Base-by-base conservation (phyloP, 148 eudicot species). In the Oxyria digyna region DNA sequence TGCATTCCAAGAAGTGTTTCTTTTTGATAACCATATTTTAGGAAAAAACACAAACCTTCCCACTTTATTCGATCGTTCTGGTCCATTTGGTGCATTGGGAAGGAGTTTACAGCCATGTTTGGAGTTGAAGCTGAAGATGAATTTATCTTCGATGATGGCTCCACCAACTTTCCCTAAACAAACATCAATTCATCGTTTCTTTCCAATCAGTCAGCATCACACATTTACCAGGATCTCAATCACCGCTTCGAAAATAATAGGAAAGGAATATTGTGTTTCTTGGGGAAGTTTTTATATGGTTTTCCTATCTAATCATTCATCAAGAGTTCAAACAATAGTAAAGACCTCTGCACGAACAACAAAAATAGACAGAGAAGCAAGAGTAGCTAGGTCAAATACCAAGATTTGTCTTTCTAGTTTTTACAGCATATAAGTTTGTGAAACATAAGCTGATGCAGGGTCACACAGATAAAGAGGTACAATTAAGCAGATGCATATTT, bases 81-180 rank as follows among this genome's bases (percentile, higher is more conserved):
- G 71, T 81, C 85, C 70, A 70, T 72, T 42, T 83, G 87, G 78
- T 83, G 79, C 72, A 70, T 76, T 46, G 76, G 75, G 50, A 77
- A 68, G 67, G 97, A 74, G 82, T 80, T 78, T 62, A 86, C 73
- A 77, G 80, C 78, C 72, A 83, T 33, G 62, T 69, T 78, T 29
- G 76, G 74, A 18, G 85, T 76, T 75, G 86, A 73, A 74, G 77
- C 59, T 38, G 85, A 83, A 26, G 85, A 78, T 38, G 80, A 70
- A 81, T 49, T 81, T 40, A 69, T 71, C 75, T 83, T 91, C 18
- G 80, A 83, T 54, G 85, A 76, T 66, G 86, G 78, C 27, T 85
- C 97, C 74, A 43, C 70, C 67, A 82, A 52, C 80, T 90, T 90
- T 49, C 87, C 97, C 97, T 90, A 91, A 50, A 72, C 72, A 76